Base-by-base conservation (phyloP, 2,329 filamentous ascomycete species). In the Xylariaceae sp. region DNA sequence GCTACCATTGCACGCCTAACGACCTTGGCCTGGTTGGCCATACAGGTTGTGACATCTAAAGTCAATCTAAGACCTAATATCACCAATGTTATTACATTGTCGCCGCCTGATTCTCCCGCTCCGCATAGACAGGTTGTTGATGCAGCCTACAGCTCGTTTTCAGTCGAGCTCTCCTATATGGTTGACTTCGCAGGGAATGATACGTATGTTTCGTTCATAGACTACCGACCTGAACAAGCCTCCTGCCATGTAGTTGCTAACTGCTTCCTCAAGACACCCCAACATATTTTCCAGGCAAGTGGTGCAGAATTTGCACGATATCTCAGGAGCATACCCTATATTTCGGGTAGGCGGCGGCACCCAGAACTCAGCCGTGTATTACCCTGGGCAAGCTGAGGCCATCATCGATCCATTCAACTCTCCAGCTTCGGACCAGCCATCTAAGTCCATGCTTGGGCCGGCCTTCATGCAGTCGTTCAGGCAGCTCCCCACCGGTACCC, bases 251-350 rank as follows among this genome's bases (percentile, higher is more conserved):
- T 11, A n/a, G 9, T 21, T 18, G 6, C 13, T 29, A 4, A 20
- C 16, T 9, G 5, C 16, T 11, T 8, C 33, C 6, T 16, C 9
- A 9, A 43, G 47, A 21, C 21, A 43, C 11, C 47, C 47, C 3
- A 50, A 50, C 23, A 18, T 36, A 11, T 50, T 50, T 20, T 48
- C 44, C 9, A 37, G 39, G 35, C 44, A 48, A 23, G 44, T 48
- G 11, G 44, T 48, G 15, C 44, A 48, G 18, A 48, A 48, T 9
- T 10, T 48, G 5, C 15, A 29, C 13, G 44, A 48, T 3, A 40
- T 48, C 8, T 48, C 44, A 15, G 44, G 44, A 13, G 44, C 32
- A 6, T 48, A 48, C 11, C 44, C 44, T 3, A 32, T 48, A 1
- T 29, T 48, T 11, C 44, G 44, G n/a, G 44, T 48, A 4, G 44